Evolutionary conservation across 2,329 filamentous ascomycete genomes (phyloP), one percentile per base, ranked within the genome.

Genomic region (Aspergillus sp.): DNA sequence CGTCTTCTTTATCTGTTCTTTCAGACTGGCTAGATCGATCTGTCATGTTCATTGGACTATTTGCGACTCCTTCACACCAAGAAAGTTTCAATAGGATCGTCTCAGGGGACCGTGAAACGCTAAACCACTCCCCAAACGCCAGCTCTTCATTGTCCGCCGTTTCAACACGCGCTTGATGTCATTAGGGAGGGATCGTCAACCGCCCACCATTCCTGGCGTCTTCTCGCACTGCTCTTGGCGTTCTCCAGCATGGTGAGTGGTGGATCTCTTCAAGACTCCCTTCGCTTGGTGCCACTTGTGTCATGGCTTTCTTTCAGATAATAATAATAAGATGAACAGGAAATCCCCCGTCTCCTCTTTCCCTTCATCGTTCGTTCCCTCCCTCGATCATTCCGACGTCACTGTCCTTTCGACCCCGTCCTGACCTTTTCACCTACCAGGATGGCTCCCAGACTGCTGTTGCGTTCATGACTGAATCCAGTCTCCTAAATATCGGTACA

Each of bases 131-230:
- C 11, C 25, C 2, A 7, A 29, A 10, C 25, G 9, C 25, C 25
- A 29, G 25, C 25, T 29, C 7, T 29, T 29, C 25, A 29, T 29
- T 29, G 25, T 29, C 25, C 25, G 25, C 25, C 25, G 67, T 70
- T 70, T 69, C 66, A 68, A 58, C 51, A 64, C 57, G 64, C 68
- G 68, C 68, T 58, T 70, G 68, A 70, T 70, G 66, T 70, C 67
- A 71, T 69, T 48, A 36, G 21, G 36, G 21, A 47, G 21, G 36
- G 53, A 59, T 59, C 58, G 47, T 52, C 41, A 42, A 53, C 63
- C 65, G 65, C 49, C 58, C 62, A 65, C 63, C 60, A 67, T 65
- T 63, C 53, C 64, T 56, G 56, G 58, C 59, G 57, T 40, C 53
- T 57, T 36, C 46, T 42, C 48, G 19, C 57, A 49, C 47, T 42